Conservation (phyloP, 179 eudicot genomes). For the Beta macrorhiza region DNA sequence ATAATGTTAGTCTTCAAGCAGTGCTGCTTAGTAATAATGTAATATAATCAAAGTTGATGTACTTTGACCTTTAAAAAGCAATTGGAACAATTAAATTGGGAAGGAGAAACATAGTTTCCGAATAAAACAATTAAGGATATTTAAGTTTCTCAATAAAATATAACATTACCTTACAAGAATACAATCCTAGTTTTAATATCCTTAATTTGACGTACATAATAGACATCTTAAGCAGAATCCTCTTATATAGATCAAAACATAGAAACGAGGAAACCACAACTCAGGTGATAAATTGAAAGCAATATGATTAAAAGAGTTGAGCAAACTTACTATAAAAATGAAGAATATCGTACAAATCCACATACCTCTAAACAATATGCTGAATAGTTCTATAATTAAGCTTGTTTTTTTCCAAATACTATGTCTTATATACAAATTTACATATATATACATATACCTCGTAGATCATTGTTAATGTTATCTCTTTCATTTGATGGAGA, state of each 20-base stretch:
- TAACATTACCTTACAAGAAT: too few relatives aligned
- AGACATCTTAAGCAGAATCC: not conserved
- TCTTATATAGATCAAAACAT: not conserved
- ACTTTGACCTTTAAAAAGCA: too few relatives aligned
- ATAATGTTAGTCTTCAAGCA: too few relatives aligned
- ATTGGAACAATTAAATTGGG: too few relatives aligned
- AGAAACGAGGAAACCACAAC: not conserved
- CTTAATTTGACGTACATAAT: not conserved
- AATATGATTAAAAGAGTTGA: not conserved
- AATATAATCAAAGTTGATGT: too few relatives aligned
- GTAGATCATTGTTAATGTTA: constrained; percentile 53
- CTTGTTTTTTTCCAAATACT: too few relatives aligned
- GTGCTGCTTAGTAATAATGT: too few relatives aligned
- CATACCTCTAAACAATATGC: not conserved
- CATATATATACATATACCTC: constrained; percentile 49
- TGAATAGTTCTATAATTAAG: not conserved
- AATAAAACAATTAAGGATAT: too few relatives aligned
- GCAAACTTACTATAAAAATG: not conserved
- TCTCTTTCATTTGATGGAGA: constrained; percentile 61
- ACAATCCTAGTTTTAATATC: not conserved
- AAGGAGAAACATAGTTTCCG: too few relatives aligned
- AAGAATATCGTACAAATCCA: not conserved
- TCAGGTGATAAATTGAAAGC: not conserved
- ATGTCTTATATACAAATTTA: not conserved
- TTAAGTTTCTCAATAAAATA: too few relatives aligned